These are phyloP conservation scores for Porphyrellus cyaneotinctus DNA, from an alignment of 768 basidiomycete genomes.

Conservation along the genomic window DNA sequence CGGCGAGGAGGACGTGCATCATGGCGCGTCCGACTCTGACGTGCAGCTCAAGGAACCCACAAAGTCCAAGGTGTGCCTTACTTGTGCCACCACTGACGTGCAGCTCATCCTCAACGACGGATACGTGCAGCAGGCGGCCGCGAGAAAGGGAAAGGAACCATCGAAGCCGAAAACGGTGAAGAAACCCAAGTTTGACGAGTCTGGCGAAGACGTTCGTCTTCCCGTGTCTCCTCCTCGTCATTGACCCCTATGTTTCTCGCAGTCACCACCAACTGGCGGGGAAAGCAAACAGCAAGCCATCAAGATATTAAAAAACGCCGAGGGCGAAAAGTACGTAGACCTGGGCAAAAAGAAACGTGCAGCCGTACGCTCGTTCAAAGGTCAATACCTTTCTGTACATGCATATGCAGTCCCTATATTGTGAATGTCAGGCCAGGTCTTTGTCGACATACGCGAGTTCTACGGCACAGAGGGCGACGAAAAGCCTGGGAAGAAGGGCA, in stretches of 20 bases:
- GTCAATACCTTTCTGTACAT: slow-evolving; percentile 17
- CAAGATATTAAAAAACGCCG: slow-evolving; percentile 16
- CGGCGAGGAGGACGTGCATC: slow-evolving; percentile 9
- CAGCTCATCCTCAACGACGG: background rate
- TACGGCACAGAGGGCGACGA: slow-evolving; percentile 55
- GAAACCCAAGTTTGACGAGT: slow-evolving; percentile 31
- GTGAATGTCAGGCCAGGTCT: slow-evolving; percentile 38
- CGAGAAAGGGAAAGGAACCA: slow-evolving; percentile 10
- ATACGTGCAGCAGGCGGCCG: background rate
- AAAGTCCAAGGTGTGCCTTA: slow-evolving; percentile 15
- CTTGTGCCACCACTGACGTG: background rate
- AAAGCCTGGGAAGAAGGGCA: slow-evolving; percentile 82
- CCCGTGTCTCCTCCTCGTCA: background rate
- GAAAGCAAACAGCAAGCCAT: slow-evolving; percentile 1
- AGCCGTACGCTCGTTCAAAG: slow-evolving; percentile 50
- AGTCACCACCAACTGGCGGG: slow-evolving; percentile 13
- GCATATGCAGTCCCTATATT: slow-evolving; percentile 27
- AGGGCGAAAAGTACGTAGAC: slow-evolving; percentile 51
- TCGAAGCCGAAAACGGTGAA: slow-evolving; percentile 28
- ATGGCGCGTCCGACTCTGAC: slow-evolving; percentile 17
- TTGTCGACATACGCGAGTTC: slow-evolving; percentile 74
- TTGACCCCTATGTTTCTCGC: slow-evolving; percentile 16
- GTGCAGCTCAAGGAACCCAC: slow-evolving; percentile 1
- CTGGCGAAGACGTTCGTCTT: slow-evolving; percentile 9
- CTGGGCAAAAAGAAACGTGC: slow-evolving; percentile 71